phyloP scores from a whole-genome alignment of 768 basidiomycete species.

The Suillus subaureus region DNA sequence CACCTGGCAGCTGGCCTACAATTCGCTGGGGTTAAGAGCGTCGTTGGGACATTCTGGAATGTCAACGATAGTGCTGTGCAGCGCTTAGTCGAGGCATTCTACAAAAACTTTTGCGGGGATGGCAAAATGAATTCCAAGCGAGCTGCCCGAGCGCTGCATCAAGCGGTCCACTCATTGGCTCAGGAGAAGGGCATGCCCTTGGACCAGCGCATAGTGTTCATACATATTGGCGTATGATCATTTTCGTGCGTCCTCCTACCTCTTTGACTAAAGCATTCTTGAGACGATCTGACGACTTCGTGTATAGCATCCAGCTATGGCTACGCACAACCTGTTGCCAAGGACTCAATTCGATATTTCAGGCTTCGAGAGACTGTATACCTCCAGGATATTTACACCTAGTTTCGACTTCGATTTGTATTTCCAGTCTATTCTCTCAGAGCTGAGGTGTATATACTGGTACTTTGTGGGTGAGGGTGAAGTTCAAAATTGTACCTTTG shows the following conservation, averaged over 20 bases:
- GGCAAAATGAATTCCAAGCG: conserved; percentile 6
- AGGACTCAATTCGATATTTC: neutral
- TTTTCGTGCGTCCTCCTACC: neutral
- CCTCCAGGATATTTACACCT: neutral
- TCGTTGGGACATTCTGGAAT: conserved; percentile 25
- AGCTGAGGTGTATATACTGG: neutral
- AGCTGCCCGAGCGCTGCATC: conserved; percentile 10
- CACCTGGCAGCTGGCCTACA: conserved; percentile 28
- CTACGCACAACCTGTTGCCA: neutral
- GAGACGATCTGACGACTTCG: neutral
- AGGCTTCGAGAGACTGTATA: neutral
- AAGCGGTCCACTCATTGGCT: neutral
- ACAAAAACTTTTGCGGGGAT: neutral
- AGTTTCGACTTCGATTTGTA: neutral
- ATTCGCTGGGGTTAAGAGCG: conserved; percentile 21
- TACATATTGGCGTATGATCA: conserved; percentile 11
- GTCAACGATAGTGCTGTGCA: conserved; percentile 5
- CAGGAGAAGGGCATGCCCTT: neutral
- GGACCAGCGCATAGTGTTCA: conserved; percentile 10
- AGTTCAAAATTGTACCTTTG: neutral
- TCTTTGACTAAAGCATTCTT: neutral
- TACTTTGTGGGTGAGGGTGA: neutral
- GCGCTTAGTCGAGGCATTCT: conserved; percentile 2
- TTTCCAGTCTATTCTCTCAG: neutral
- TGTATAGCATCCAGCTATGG: neutral